Base-by-base conservation (phyloP, 2,329 filamentous ascomycete genomes). In the Fusarium avenaceum region DNA sequence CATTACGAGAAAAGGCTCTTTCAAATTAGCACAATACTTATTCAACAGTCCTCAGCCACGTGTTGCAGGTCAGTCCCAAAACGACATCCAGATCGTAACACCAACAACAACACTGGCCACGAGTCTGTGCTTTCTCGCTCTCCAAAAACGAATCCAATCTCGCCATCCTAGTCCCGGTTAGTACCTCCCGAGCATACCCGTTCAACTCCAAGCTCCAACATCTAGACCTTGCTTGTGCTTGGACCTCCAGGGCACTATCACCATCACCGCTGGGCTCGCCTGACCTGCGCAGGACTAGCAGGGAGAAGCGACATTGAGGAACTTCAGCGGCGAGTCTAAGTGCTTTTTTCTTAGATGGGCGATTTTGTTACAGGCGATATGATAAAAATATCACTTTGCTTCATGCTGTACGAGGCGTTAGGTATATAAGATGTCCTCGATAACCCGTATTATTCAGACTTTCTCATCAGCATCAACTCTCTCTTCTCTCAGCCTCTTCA, bases 351-450 rank as follows among this genome's bases (percentile, higher is more conserved):
- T 38, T 30, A 30, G 28, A n/a, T 38, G 17, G 15, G 6, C 7
- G 15, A 30, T 40, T 60, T 40, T 53, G 61, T 30, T 43, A 50
- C 32, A 45, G 26, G 43, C 22, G 35, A 49, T 42, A 39, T 30
- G 43, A 45, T 54, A 39, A 48, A 43, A 53, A 50, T 43, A 38
- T 48, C 33, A 24, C 8, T 24, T 45, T 15, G 26, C 43, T 44
- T 53, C 20, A n/a, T 22, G 38, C 24, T 43, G 14, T 20, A 30
- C 22, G 26, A 45, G 38, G 19, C 24, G n/a, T 20, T 39, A 14
- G 17, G 35, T 70, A 69, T 69, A 69, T 69, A 69, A 70, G 43
- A 60, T 38, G 17, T 26, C 32, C 40, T 56, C 22, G 38, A 33
- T 44, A 28, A 38, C 53, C 66, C 50, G 44, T 47, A 30, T 53